These are phyloP conservation scores for Amanita rimosa DNA, from an alignment of 768 basidiomycete genomes.

Conservation along the genomic window DNA sequence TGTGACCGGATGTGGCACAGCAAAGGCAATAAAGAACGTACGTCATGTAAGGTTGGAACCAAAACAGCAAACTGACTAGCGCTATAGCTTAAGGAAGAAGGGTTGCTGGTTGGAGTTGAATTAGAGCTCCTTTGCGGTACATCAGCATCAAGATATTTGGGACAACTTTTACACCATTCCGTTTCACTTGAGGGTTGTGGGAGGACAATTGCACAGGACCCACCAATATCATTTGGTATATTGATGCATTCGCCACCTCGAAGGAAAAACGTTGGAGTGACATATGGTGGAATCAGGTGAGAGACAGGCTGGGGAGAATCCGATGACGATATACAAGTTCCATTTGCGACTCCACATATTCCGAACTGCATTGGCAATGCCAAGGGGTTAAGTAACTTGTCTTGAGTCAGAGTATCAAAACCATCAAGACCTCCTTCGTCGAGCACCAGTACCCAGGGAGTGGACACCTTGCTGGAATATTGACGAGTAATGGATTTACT, in stretches of 20 bases:
- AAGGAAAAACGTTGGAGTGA: conserved; percentile 26
- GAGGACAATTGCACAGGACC: neutral
- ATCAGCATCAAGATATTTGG: neutral
- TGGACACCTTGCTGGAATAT: conserved; percentile 24
- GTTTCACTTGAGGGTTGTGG: neutral
- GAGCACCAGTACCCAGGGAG: conserved; percentile 42
- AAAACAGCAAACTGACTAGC: conserved; percentile 21
- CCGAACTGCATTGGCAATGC: conserved; percentile 18
- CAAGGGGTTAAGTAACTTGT: conserved; percentile 31
- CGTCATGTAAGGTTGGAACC: conserved; percentile 22
- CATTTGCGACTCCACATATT: conserved; percentile 9
- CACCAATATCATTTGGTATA: too few species aligned
- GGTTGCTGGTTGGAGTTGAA: neutral
- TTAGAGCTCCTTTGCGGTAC: neutral
- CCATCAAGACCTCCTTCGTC: conserved; percentile 31
- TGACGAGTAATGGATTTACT: conserved; percentile 20
- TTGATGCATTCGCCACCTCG: neutral
- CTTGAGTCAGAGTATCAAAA: conserved; percentile 20
- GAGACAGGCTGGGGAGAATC: conserved; percentile 24
- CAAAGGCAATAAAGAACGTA: conserved; percentile 20
- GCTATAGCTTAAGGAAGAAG: neutral
- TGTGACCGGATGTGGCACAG: conserved; percentile 22
- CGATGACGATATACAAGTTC: conserved; percentile 21
- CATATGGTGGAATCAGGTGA: conserved; percentile 53
- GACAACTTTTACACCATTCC: neutral